Evolutionary conservation across 1,139 yeast genomes (phyloP), one percentile per base, ranked within the genome.

Genomic region (Taphrina pruni): DNA sequence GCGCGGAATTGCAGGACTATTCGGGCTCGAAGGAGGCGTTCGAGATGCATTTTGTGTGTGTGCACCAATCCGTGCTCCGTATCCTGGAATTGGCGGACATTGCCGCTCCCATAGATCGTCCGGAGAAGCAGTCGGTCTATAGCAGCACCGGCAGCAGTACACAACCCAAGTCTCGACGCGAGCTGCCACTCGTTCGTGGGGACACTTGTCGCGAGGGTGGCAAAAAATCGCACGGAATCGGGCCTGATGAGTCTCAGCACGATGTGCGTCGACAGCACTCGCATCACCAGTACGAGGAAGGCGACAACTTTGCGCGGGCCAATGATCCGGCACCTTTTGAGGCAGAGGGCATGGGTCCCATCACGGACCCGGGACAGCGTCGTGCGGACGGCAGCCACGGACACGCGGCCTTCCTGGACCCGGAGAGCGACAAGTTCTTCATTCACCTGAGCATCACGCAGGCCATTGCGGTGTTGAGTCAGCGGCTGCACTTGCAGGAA

Each of bases 1-100:
- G 90, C 73, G 88, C 87, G 73, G 87, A 91, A 9, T 79, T 90
- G 70, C 87, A 88, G 78, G 83, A 82, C 69, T 90, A 89, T 75
- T 89, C 96, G 52, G 94, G 90, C 76, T 82, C 48, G 39, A 60
- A 54, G 11, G 65, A 54, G 32, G 36, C 65, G 14, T 60, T 60
- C 38, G 65, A 60, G 50, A 50, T 60, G 65, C 65, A 60, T 57
- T 60, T 60, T 60, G 65, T 60, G 21, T 60, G 57, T 12, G 65
- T 60, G 8, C 65, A 60, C 41, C 35, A 50, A 21, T 50, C 56
- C 8, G 65, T 60, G 35, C 36, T 60, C n/a, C 46, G 65, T 9
- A 51, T 60, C 36, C 46, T 60, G 21, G 65, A 60, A 51, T 43
- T 60, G 48, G 65, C 65, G 11, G 65, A 60, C 50, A 41, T 60